These are phyloP conservation scores for Apiotrichum montevideense DNA, from an alignment of 1,284 basidiomycete genomes.

Conservation along the genomic window DNA sequence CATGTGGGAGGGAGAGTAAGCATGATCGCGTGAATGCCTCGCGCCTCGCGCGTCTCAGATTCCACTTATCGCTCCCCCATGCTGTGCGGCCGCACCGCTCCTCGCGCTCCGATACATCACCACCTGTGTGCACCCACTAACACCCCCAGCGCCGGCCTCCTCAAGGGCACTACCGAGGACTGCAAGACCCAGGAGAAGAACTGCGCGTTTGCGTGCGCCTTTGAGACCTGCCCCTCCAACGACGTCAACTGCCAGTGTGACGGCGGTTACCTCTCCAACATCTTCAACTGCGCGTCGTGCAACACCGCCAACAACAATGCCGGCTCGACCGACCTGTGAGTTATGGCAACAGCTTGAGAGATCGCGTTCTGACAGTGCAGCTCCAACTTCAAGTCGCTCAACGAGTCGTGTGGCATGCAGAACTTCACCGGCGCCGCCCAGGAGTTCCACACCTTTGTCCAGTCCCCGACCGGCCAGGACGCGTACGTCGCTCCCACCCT, in stretches of 20 bases:
- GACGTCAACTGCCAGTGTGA: constrained; percentile 43
- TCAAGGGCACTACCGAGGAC: constrained; percentile 28
- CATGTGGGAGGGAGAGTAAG: too few species aligned
- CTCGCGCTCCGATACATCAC: too few species aligned
- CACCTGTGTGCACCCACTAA: too few species aligned
- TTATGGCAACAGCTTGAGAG: too few species aligned
- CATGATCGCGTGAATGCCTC: too few species aligned
- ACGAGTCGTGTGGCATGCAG: constrained; percentile 37
- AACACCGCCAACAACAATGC: constrained; percentile 44
- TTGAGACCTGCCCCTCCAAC: constrained; percentile 32
- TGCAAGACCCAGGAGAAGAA: constrained; percentile 24
- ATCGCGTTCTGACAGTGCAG: background rate
- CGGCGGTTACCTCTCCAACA: constrained; percentile 38
- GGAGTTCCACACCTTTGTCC: constrained; percentile 27
- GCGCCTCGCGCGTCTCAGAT: too few species aligned
- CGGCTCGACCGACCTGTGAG: constrained; percentile 25
- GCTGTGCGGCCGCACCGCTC: too few species aligned
- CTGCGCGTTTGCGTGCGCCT: constrained; percentile 40
- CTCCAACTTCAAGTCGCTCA: constrained; percentile 35
- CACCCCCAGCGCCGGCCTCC: constrained; percentile 14
- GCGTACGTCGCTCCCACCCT: constrained; percentile 35
- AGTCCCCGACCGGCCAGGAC: constrained; percentile 24
- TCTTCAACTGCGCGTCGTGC: constrained; percentile 46
- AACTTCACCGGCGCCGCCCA: constrained; percentile 35
- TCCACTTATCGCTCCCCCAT: too few species aligned